These are phyloP conservation scores for Yarrowia deformans DNA, from an alignment of 805 yeast genomes.

Conservation along the genomic window DNA sequence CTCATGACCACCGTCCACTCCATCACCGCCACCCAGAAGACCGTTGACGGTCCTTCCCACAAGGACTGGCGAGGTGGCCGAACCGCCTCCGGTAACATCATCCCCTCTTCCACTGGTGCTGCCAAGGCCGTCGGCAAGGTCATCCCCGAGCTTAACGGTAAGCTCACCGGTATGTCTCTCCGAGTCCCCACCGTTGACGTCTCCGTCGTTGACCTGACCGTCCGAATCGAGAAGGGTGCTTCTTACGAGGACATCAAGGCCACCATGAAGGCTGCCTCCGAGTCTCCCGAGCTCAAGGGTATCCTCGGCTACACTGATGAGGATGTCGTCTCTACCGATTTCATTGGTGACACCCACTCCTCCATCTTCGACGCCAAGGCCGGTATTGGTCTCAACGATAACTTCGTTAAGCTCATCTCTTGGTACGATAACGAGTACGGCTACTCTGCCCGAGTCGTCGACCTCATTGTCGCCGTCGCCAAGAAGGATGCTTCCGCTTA, in stretches of 20 bases:
- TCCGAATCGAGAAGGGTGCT: conserved; percentile 75
- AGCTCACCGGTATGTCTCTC: conserved; percentile 91
- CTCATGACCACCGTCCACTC: conserved; percentile 97
- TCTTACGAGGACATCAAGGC: conserved; percentile 84
- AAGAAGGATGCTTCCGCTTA: conserved; percentile 47
- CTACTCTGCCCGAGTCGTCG: conserved; percentile 95
- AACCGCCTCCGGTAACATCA: conserved; percentile 89
- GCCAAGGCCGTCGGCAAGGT: conserved; percentile 98
- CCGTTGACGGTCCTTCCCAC: conserved; percentile 96
- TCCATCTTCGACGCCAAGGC: conserved; percentile 92
- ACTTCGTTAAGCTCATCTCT: conserved; percentile 87
- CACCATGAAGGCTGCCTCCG: conserved; percentile 76
- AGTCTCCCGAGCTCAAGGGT: conserved; percentile 75
- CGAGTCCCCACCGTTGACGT: conserved; percentile 95
- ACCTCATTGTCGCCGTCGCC: conserved; percentile 83
- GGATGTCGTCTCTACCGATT: conserved; percentile 89
- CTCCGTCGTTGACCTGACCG: conserved; percentile 91
- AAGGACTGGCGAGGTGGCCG: conserved; percentile 99
- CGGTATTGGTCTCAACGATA: conserved; percentile 85
- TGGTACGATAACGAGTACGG: conserved; percentile 98
- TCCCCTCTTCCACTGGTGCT: conserved; percentile 96
- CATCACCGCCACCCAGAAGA: conserved; percentile 94
- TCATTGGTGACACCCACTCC: conserved; percentile 82
- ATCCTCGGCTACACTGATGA: conserved; percentile 90
- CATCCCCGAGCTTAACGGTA: conserved; percentile 87